These are phyloP conservation scores for Colletotrichum spinosum DNA, from an alignment of 2,329 filamentous ascomycete species.

Conservation along the genomic window DNA sequence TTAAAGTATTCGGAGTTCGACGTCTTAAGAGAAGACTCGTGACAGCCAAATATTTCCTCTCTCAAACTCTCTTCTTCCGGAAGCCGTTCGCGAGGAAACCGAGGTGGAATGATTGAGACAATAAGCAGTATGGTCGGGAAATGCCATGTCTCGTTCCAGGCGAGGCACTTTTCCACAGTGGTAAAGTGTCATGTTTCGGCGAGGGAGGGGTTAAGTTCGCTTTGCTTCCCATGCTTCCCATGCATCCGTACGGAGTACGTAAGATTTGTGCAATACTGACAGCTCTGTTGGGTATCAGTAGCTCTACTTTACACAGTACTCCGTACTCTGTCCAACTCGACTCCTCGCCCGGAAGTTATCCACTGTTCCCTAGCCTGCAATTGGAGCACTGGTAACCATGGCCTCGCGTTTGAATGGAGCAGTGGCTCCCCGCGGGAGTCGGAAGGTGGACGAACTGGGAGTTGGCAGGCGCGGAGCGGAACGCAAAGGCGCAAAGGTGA, in stretches of 20 bases:
- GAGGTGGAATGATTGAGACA: conserved; percentile 32
- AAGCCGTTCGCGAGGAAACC: conserved; percentile 25
- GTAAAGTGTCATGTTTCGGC: conserved; percentile 34
- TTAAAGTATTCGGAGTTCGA: conserved; percentile 14
- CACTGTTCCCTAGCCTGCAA: not conserved
- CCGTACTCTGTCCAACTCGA: conserved; percentile 6
- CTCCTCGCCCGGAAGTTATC: no score
- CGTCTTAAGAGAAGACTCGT: not conserved
- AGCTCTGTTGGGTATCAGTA: conserved; percentile 25
- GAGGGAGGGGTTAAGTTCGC: conserved; percentile 17
- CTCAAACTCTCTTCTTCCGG: not conserved
- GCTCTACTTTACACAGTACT: not conserved
- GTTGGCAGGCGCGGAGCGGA: conserved; percentile 20
- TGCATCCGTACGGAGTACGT: no score
- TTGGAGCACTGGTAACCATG: conserved; percentile 30
- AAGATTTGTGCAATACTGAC: not conserved
- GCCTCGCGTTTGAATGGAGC: conserved; percentile 24
- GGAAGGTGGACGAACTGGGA: conserved; percentile 7
- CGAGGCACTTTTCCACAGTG: conserved; percentile 23
- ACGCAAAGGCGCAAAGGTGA: not conserved
- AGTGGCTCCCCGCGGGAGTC: conserved; percentile 24
- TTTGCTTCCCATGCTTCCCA: conserved; percentile 12
- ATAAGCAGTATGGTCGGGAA: not conserved
- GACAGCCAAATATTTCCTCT: not conserved
- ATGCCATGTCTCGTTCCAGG: conserved; percentile 29